Evolutionary conservation across 768 basidiomycete species (phyloP), one percentile per base, ranked within the genome.

Genomic region (Mycena olivaceomarginata): DNA sequence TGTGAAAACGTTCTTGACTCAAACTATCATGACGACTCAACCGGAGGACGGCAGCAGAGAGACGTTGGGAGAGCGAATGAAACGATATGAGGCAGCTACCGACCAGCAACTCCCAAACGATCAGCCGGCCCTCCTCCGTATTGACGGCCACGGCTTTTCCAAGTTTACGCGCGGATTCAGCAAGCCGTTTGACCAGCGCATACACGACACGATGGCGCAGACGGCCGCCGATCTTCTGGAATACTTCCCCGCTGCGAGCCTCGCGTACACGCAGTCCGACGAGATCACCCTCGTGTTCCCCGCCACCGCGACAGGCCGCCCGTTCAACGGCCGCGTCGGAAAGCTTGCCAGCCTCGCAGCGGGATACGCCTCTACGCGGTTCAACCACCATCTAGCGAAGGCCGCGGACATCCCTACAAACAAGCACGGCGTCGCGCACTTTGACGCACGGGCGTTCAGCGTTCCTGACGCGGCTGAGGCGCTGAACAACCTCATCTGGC

Each of bases 401-500:
- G 68, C 59, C 4, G 31, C 64, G 11, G 41, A 39, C 64, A 16
- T 68, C 31, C 74, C 74, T 16, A 48, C 46, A 11, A 37, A 69
- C 8, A 75, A 78, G 70, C 43, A 46, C 13, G 77, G 77, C 41
- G 41, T 65, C 57, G 77, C 77, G 25, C 77, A 78, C 66, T 78
- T 78, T 60, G 77, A 78, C 53, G 77, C 59, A 66, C 77, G 77
- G 53, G 70, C 43, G 48, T 78, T 74, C 64, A 66, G 59, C 48
- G 73, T 78, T 46, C 74, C 77, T 31, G 31, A 41, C 37, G 43
- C 51, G 8, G 77, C 57, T 39, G 77, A 78, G 67, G 66, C 45
- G 11, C 70, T 75, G 63, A 67, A 78, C 74, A 75, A 75, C 63
- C 77, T 78, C 74, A 75, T 78, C 59, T 78, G 77, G 77, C 77